These are phyloP conservation scores for Barnettozyma wickerhamii DNA, from an alignment of 805 yeast species.

Conservation along the genomic window DNA sequence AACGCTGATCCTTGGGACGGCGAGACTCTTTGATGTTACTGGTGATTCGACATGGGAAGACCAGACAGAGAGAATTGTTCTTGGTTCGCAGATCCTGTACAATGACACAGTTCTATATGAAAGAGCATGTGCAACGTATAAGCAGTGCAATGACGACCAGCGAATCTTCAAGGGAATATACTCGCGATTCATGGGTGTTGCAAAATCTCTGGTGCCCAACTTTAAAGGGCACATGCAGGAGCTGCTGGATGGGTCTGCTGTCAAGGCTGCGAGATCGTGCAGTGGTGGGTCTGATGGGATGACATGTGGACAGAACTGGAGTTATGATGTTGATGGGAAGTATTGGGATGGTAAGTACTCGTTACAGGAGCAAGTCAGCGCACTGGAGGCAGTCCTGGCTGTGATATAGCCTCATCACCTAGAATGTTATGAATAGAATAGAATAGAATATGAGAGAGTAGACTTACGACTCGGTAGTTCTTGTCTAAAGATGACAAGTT, in stretches of 20 bases:
- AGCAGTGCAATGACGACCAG: conserved; percentile 77
- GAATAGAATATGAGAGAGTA: no score
- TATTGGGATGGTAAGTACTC: conserved; percentile 78
- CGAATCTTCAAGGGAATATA: conserved; percentile 85
- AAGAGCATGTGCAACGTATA: conserved; percentile 71
- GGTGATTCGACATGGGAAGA: conserved; percentile 53
- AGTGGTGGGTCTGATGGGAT: conserved; percentile 82
- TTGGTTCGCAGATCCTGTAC: conserved; percentile 30
- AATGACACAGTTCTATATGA: conserved; percentile 62
- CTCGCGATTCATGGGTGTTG: conserved; percentile 66
- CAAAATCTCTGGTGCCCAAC: conserved; percentile 66
- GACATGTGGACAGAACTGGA: conserved; percentile 88
- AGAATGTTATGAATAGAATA: no score
- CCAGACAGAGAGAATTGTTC: conserved; percentile 14
- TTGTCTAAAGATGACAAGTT: no score
- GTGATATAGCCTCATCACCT: conserved; percentile 17
- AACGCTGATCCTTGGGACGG: conserved; percentile 65
- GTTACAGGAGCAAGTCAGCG: conserved; percentile 86
- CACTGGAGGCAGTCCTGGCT: conserved; percentile 59
- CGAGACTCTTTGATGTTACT: conserved; percentile 67
- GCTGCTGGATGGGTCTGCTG: conserved; percentile 45
- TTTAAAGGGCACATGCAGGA: conserved; percentile 28
- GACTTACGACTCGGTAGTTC: no score
- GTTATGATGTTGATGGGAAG: conserved; percentile 26
- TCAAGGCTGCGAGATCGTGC: conserved; percentile 79